Percentiles rank a stretch among this genome's conserved stretches.
phyloP scores from a whole-genome alignment of 257 asterid species.

The Salvia rosmarinus region DNA sequence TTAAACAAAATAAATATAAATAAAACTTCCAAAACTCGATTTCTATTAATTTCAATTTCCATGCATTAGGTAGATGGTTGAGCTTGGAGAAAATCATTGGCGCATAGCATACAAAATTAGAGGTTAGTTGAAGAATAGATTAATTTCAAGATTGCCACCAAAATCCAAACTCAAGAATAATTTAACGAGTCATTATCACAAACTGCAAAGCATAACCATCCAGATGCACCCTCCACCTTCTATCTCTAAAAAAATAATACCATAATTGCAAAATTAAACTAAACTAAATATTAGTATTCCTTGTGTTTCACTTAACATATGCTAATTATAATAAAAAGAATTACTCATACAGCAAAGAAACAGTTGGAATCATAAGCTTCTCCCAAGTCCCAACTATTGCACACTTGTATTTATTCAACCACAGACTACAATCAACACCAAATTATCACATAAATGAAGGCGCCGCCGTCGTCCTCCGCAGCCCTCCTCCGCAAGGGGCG shows the following conservation, averaged over 20 bases:
- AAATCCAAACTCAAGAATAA: background rate
- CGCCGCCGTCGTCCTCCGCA: conserved; percentile 41
- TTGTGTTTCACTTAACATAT: conserved; percentile 34
- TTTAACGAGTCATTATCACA: background rate
- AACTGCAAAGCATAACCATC: conserved; percentile 27
- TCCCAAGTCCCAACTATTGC: conserved; percentile 32
- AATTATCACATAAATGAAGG: conserved; percentile 33
- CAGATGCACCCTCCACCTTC: conserved; percentile 1
- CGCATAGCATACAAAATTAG: background rate
- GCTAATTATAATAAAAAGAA: background rate
- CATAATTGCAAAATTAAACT: background rate
- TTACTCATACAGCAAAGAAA: background rate
- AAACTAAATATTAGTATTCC: conserved; percentile 27
- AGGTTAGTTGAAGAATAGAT: background rate
- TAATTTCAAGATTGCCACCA: background rate
- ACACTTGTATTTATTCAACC: conserved; percentile 44
- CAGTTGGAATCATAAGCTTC: background rate
- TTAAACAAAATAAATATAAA: background rate
- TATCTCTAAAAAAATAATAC: background rate
- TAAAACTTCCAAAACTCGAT: background rate
- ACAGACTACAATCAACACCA: conserved; percentile 12
- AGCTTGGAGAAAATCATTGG: conserved; percentile 25
- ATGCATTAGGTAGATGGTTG: conserved; percentile 27
- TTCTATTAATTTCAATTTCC: background rate
- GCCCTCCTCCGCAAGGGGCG: conserved; percentile 45